These are phyloP conservation scores for Cryptococcus sp. DNA, from an alignment of 1,284 basidiomycete genomes.

Conservation along the genomic window DNA sequence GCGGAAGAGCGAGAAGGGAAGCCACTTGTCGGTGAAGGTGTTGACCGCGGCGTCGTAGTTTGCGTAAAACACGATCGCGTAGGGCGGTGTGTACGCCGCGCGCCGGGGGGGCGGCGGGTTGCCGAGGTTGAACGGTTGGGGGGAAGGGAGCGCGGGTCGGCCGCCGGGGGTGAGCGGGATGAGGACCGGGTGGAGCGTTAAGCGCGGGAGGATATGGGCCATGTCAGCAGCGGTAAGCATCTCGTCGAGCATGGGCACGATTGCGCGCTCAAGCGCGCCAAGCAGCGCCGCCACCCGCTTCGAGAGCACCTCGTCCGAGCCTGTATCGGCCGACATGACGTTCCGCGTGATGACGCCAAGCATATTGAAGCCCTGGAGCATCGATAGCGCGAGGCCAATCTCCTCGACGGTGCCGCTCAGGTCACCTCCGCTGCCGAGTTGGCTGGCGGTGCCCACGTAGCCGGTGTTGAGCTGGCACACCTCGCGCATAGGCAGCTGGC, in stretches of 20 bases:
- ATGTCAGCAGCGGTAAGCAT: constrained; percentile 44
- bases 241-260: constrained; percentile 48
- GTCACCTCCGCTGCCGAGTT: constrained; percentile 11
- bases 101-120: background rate
- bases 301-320: constrained; percentile 20
- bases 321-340: constrained; percentile 21
- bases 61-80: constrained; percentile 51
- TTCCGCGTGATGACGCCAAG: constrained; percentile 45
- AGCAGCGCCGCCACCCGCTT: constrained; percentile 34
- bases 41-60: constrained; percentile 50
- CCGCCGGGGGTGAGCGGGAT: constrained; percentile 41
- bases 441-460: constrained; percentile 1
- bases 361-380: constrained; percentile 46
- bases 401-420: constrained; percentile 45
- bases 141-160: constrained; percentile 1
- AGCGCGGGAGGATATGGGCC: constrained; percentile 43
- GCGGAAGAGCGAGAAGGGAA: constrained; percentile 51
- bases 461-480: constrained; percentile 34
- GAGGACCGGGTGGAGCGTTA: constrained; percentile 41
- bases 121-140: background rate
- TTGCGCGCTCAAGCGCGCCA: constrained; percentile 35
- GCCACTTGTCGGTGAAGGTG: constrained; percentile 49
- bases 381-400: constrained; percentile 46
- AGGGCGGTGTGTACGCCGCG: constrained; percentile 40
- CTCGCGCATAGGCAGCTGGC: constrained; percentile 50